These are phyloP conservation scores for Penicillium psychrofluorescens DNA, from an alignment of 495 filamentous ascomycete genomes.

Conservation along the genomic window DNA sequence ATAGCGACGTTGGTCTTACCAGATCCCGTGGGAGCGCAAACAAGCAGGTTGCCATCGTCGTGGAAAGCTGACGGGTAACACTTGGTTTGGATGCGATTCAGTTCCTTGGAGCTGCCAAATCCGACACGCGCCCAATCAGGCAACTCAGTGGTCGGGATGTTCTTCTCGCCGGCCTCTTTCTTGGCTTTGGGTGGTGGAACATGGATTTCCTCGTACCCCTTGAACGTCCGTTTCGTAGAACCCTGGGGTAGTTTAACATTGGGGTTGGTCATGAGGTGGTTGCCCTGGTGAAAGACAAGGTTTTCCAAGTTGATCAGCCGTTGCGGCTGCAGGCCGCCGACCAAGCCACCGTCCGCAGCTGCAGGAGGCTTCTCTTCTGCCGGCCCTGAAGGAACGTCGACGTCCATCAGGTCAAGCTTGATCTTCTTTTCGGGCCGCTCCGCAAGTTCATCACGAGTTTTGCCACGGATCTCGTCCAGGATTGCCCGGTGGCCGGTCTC, in stretches of 20 bases:
- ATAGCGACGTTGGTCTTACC: slow-evolving; percentile 99
- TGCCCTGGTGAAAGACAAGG: slow-evolving; percentile 93
- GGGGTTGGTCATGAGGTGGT: slow-evolving; percentile 96
- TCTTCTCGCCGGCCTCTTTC: slow-evolving; percentile 68
- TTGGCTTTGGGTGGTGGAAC: slow-evolving; percentile 85
- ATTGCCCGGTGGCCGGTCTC: slow-evolving; percentile 81
- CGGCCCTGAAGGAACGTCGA: slow-evolving; percentile 66
- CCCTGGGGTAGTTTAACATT: slow-evolving; percentile 93
- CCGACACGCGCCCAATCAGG: slow-evolving; percentile 87
- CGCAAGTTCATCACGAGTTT: slow-evolving; percentile 45
- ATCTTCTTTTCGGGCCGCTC: slow-evolving; percentile 66
- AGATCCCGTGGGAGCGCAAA: slow-evolving; percentile 94
- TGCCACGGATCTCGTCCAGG: slow-evolving; percentile 71
- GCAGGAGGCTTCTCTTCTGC: slow-evolving; percentile 48
- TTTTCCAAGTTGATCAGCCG: slow-evolving; percentile 90
- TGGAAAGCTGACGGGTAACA: slow-evolving; percentile 88
- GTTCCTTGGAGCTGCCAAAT: slow-evolving; percentile 70
- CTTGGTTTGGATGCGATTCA: slow-evolving; percentile 93
- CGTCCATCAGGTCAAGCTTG: slow-evolving; percentile 82
- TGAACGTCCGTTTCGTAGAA: slow-evolving; percentile 88
- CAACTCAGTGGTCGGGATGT: slow-evolving; percentile 75
- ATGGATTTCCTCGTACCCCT: slow-evolving; percentile 97
- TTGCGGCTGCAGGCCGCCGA: slow-evolving; percentile 81
- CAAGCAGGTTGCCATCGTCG: slow-evolving; percentile 93
- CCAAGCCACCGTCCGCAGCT: slow-evolving; percentile 58